Percentiles rank a stretch among this genome's conserved stretches.
These are phyloP conservation scores for Candida albicans DNA, from an alignment of 1,139 yeast genomes.

Conservation along the genomic window DNA sequence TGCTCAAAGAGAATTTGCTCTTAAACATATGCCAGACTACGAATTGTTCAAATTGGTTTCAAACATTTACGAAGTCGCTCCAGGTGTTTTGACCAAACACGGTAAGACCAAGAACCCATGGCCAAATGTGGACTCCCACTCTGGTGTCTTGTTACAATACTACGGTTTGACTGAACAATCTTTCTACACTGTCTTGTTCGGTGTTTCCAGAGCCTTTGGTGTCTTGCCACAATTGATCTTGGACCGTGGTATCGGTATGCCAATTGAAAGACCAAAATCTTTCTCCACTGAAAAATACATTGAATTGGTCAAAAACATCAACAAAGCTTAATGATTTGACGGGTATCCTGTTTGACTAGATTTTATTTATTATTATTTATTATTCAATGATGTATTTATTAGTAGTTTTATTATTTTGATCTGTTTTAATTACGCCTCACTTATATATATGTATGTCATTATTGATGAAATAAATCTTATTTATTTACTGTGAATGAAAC, in stretches of 20 bases:
- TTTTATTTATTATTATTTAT: slow-evolving; percentile 1
- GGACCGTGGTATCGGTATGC: slow-evolving; percentile 93
- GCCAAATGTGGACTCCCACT: slow-evolving; percentile 98
- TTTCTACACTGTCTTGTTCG: slow-evolving; percentile 96
- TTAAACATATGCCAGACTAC: slow-evolving; percentile 96
- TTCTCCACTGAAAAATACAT: slow-evolving; percentile 75
- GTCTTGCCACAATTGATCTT: slow-evolving; percentile 95
- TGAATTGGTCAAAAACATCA: slow-evolving; percentile 55
- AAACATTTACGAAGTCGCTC: slow-evolving; percentile 91
- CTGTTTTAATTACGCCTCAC: too few species aligned
- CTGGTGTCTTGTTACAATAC: slow-evolving; percentile 95
- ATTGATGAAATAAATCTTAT: too few species aligned
- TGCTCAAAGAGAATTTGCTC: slow-evolving; percentile 95
- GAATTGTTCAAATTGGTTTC: slow-evolving; percentile 89
- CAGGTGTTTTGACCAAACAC: slow-evolving; percentile 90
- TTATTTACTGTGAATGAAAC: too few species aligned
- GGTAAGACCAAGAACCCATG: slow-evolving; percentile 99
- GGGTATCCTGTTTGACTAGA: background rate
- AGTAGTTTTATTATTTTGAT: background rate
- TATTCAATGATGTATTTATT: background rate
- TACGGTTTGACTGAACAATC: slow-evolving; percentile 94
- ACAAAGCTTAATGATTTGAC: slow-evolving; percentile 8
- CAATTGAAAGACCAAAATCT: slow-evolving; percentile 98
- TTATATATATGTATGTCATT: too few species aligned
- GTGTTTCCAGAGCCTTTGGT: slow-evolving; percentile 98